Percentiles rank a stretch among this genome's conserved stretches.
Conservation (phyloP, 1,284 basidiomycete genomes). For the Ceratobasidium theobromae region DNA sequence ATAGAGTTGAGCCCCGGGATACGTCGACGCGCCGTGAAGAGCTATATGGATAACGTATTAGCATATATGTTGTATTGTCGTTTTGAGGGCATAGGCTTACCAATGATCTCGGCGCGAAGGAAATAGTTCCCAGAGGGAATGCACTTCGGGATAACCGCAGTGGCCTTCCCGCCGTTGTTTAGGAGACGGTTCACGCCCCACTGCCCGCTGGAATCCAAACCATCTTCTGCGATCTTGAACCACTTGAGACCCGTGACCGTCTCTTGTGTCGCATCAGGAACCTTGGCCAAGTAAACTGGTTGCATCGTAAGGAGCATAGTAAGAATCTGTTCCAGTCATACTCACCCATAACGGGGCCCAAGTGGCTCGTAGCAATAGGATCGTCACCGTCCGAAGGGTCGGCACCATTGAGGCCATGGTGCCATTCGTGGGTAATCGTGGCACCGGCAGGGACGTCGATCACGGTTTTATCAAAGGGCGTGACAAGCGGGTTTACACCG, state of each 20-base stretch:
- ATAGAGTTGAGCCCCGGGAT: slow-evolving; percentile 46
- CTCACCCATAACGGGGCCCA: slow-evolving; percentile 5
- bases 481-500: not conserved
- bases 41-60: slow-evolving; percentile 48
- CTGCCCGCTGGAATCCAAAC: slow-evolving; percentile 50
- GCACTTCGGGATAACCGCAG: slow-evolving; percentile 51
- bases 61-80: no score
- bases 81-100: slow-evolving; percentile 9
- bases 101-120: slow-evolving; percentile 56
- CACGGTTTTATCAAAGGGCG: slow-evolving; percentile 4
- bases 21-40: slow-evolving; percentile 1
- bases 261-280: slow-evolving; percentile 51
- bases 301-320: not conserved
- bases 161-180: slow-evolving; percentile 57
- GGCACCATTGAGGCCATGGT: not conserved
- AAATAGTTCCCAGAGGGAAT: slow-evolving; percentile 55
- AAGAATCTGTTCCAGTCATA: not conserved
- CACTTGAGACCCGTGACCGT: slow-evolving; percentile 49
- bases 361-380: not conserved
- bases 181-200: slow-evolving; percentile 38
- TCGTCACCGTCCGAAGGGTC: not conserved
- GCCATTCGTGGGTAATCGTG: slow-evolving; percentile 24
- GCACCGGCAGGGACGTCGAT: slow-evolving; percentile 15
- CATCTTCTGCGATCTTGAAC: slow-evolving; percentile 58
- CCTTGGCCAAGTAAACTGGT: slow-evolving; percentile 51